Conservation (phyloP, 1,284 basidiomycete genomes). For the Fomitopsis palustris region DNA sequence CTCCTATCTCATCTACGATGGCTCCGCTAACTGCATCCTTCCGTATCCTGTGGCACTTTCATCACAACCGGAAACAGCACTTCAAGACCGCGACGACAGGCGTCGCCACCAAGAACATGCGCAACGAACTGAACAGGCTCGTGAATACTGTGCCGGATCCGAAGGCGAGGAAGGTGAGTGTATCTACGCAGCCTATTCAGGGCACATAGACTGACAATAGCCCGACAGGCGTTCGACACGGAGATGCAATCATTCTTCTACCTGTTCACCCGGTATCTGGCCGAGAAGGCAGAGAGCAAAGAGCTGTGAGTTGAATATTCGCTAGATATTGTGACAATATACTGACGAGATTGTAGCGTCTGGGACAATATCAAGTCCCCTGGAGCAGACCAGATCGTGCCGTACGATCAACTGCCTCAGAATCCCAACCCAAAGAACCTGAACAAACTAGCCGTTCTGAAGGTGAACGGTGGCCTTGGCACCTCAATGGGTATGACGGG, state of each 20-base stretch:
- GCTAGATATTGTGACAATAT: neutral
- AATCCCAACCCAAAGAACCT: constrained; percentile 68
- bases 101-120: constrained; percentile 95
- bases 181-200: neutral
- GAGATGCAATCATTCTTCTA: constrained; percentile 99
- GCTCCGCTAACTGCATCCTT: constrained; percentile 12
- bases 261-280: constrained; percentile 96
- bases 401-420: constrained; percentile 72
- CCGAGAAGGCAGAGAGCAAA: constrained; percentile 89
- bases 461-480: constrained; percentile 98
- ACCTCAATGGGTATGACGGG: constrained; percentile 97
- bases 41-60: constrained; percentile 8
- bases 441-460: constrained; percentile 95
- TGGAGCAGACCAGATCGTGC: constrained; percentile 86
- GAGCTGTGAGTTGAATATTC: constrained; percentile 69
- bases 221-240: constrained; percentile 82
- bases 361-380: constrained; percentile 98
- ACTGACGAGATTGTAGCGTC: constrained; percentile 48
- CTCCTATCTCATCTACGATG: constrained; percentile 13
- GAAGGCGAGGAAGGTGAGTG: constrained; percentile 78
- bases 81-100: constrained; percentile 98
- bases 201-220: neutral
- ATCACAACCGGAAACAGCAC: constrained; percentile 50
- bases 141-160: constrained; percentile 80
- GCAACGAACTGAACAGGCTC: constrained; percentile 95